A percentile compares a stretch with the other conserved stretches of the same genome.
phyloP scores from a whole-genome alignment of 2,329 filamentous ascomycete genomes.

The Pseudogymnoascus sp. region DNA sequence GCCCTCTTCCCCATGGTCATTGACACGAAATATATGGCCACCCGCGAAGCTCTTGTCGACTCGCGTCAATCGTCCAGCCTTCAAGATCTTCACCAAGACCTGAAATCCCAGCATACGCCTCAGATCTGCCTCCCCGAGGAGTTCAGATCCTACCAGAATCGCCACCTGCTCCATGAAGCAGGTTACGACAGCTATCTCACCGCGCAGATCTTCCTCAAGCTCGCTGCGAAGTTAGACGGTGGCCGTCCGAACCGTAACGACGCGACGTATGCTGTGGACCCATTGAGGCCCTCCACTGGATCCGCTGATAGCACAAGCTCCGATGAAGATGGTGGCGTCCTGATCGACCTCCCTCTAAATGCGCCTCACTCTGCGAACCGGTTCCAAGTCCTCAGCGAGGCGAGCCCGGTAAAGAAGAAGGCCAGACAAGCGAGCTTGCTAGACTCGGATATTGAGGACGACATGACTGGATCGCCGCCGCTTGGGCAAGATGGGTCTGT shows the following conservation, averaged over 20 bases:
- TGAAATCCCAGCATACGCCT: slow-evolving; percentile 35
- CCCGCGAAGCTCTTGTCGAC: neutral
- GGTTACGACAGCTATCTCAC: slow-evolving; percentile 49
- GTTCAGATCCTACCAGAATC: neutral
- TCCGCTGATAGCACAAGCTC: neutral
- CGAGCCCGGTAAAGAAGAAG: neutral
- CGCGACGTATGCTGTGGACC: neutral
- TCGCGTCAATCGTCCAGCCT: slow-evolving; percentile 29
- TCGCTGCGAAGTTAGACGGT: slow-evolving; percentile 20
- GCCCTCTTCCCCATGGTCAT: slow-evolving; percentile 40
- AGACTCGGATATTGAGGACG: slow-evolving; percentile 1
- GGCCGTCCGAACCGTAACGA: slow-evolving; percentile 1
- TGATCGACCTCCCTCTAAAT: neutral
- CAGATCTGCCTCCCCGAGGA: slow-evolving; percentile 25
- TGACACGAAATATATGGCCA: slow-evolving; percentile 54
- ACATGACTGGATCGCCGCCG: neutral
- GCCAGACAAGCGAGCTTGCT: neutral
- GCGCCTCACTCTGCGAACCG: neutral
- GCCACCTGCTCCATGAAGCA: slow-evolving; percentile 41
- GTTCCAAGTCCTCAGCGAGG: neutral
- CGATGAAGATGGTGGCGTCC: neutral
- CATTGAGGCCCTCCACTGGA: neutral
- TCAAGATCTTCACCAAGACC: slow-evolving; percentile 38
- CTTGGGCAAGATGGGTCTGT: neutral
- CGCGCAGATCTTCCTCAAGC: slow-evolving; percentile 33